Evolutionary conservation across 2,329 filamentous ascomycete genomes (phyloP), one percentile per base, ranked within the genome.

Genomic region (Colletotrichum musae): DNA sequence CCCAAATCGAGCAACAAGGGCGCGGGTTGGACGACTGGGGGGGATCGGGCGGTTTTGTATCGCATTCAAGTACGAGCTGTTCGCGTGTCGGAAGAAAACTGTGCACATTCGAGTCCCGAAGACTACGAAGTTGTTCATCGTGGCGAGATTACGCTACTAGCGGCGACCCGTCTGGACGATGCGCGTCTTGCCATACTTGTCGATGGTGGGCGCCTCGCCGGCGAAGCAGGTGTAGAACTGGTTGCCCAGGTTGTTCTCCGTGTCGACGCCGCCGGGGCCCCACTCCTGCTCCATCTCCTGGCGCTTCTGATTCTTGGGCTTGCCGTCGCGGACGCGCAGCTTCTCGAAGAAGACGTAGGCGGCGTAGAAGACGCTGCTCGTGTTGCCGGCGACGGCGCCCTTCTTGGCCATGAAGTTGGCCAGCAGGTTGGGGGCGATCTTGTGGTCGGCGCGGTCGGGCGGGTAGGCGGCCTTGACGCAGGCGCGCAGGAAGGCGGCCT

Each of bases 271-370:
- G 5, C 57, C 32, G 6, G 48, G 32, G 0, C 73, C 74, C 68
- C 80, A 75, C 2, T 72, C 64, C 16, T 72, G 64, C 75, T 90
- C 87, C 85, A 89, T 89, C 65, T 86, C 83, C 70, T 80, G 58
- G 13, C 87, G 78, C 73, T 84, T 82, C 74, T 85, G 82, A 18
- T 76, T 81, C 79, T 89, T 89, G 52, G 83, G 78, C 76, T 86
- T 88, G 0, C 79, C 78, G 60, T 87, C 80, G 73, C 81, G 81
- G 62, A 90, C 77, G 16, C 87, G 78, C 72, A 86, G 71, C 79
- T 90, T 90, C 78, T 91, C 87, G 72, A 90, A 90, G 75, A 85
- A 89, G 21, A 88, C 82, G 73, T 90, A 90, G 0, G 80, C 81
- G 3, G 82, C 83, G 72, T 90, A 89, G 73, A 84, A 90, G 1